Conservation (phyloP, 139 green algal genomes). For the Coelastrella sp. region DNA sequence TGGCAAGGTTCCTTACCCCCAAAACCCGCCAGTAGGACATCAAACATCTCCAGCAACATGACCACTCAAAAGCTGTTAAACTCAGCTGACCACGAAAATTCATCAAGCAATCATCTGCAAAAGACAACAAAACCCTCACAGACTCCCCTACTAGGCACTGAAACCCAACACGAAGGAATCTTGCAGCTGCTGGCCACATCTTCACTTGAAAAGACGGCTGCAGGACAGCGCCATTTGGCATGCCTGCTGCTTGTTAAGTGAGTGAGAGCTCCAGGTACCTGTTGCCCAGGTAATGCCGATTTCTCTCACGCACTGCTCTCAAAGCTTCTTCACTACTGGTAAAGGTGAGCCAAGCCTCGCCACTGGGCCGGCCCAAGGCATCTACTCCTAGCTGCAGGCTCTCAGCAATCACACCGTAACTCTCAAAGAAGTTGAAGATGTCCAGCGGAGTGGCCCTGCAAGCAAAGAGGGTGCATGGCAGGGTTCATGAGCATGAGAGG, state of each 20-base stretch:
- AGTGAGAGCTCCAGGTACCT: conserved; percentile 72
- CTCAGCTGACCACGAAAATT: no score
- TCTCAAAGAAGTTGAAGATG: conserved; percentile 69
- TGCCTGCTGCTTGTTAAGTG: conserved; percentile 10
- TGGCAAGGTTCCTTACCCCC: no score
- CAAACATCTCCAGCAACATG: no score
- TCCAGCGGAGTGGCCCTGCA: conserved; percentile 50
- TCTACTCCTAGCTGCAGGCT: conserved; percentile 74
- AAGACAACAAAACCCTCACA: no score
- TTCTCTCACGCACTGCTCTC: conserved; percentile 66
- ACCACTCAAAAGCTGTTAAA: no score
- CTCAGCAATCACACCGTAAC: conserved; percentile 67
- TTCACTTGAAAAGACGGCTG: no score
- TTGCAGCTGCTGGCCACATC: background rate
- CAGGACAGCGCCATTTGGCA: background rate
- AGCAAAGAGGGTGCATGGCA: background rate
- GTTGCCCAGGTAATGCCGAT: conserved; percentile 75
- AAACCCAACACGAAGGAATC: background rate
- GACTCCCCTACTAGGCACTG: no score
- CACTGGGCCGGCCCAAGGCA: conserved; percentile 62
- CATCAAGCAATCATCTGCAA: no score
- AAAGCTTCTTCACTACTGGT: conserved; percentile 58
- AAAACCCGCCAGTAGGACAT: no score
- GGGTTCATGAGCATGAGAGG: background rate
- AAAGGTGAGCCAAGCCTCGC: conserved; percentile 75